phyloP scores from a whole-genome alignment of 2,329 filamentous ascomycete species.

The Malbranchea zuffiana region DNA sequence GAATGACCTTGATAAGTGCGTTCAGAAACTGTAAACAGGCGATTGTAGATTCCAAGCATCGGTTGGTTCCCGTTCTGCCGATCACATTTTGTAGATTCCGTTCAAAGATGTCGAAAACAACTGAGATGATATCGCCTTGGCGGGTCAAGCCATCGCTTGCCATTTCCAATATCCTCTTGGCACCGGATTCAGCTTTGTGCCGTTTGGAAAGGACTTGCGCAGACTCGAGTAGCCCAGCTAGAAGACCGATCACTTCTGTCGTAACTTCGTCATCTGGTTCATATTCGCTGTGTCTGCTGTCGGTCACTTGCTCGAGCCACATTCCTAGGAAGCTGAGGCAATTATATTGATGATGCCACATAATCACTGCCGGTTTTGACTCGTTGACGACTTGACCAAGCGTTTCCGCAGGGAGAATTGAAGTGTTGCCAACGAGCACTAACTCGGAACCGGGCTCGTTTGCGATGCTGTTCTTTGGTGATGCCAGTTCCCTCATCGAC shows the following conservation, averaged over 20 bases:
- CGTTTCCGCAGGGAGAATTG: slow-evolving; percentile 30
- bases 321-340: slow-evolving; percentile 69
- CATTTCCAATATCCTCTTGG: slow-evolving; percentile 39
- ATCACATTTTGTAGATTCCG: slow-evolving; percentile 43
- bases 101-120: slow-evolving; percentile 80
- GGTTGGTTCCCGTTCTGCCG: slow-evolving; percentile 51
- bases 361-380: slow-evolving; percentile 60
- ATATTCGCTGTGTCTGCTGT: slow-evolving; percentile 40
- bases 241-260: slow-evolving; percentile 61
- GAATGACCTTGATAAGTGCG: slow-evolving; percentile 58
- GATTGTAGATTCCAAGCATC: slow-evolving; percentile 55
- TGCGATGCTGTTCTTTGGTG: slow-evolving; percentile 5
- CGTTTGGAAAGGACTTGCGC: slow-evolving; percentile 20
- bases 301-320: slow-evolving; percentile 42
- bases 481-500: slow-evolving; percentile 32
- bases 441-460: slow-evolving; percentile 13
- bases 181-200: slow-evolving; percentile 28
- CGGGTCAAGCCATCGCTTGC: slow-evolving; percentile 40
- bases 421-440: slow-evolving; percentile 29
- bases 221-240: slow-evolving; percentile 57
- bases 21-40: slow-evolving; percentile 73
- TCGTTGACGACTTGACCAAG: slow-evolving; percentile 59
- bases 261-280: slow-evolving; percentile 51
- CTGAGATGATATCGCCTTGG: slow-evolving; percentile 59
- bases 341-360: slow-evolving; percentile 67